Percentiles rank a stretch among this genome's conserved stretches.
Evolutionary conservation across 2,329 filamentous ascomycete genomes (phyloP).

Genomic region (Fusarium sp.): DNA sequence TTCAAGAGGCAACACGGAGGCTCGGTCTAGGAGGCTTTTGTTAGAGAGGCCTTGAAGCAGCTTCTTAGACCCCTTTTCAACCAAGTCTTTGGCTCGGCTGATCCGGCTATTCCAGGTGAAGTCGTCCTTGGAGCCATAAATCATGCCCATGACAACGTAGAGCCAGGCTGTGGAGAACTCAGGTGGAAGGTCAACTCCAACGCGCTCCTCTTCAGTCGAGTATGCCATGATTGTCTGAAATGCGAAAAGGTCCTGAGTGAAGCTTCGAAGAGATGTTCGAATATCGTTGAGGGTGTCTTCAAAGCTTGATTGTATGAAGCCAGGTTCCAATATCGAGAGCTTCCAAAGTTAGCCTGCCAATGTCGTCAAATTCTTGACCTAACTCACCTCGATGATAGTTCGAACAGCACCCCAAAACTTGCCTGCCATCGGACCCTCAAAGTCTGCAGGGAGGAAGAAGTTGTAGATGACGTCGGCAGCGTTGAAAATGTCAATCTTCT

Average conservation of each 20-base stretch:
- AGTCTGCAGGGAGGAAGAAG: slow-evolving; percentile 55
- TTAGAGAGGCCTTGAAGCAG: slow-evolving; percentile 50
- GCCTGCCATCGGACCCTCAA: slow-evolving; percentile 51
- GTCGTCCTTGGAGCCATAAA: slow-evolving; percentile 41
- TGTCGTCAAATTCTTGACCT: background rate
- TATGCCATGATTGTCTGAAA: slow-evolving; percentile 47
- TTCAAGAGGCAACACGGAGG: slow-evolving; percentile 56
- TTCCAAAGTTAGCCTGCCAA: slow-evolving; percentile 21
- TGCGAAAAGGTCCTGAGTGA: slow-evolving; percentile 42
- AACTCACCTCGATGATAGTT: slow-evolving; percentile 45
- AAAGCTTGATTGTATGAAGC: background rate
- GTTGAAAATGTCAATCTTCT: slow-evolving; percentile 55
- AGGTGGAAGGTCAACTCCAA: slow-evolving; percentile 49
- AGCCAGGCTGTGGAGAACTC: slow-evolving; percentile 56
- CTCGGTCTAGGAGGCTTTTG: slow-evolving; percentile 49
- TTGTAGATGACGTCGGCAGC: slow-evolving; percentile 53
- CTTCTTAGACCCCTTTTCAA: slow-evolving; percentile 52
- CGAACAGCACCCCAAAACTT: slow-evolving; percentile 60
- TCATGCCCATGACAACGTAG: slow-evolving; percentile 53
- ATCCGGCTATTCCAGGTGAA: slow-evolving; percentile 47
- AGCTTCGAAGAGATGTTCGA: slow-evolving; percentile 34
- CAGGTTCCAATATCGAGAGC: slow-evolving; percentile 13
- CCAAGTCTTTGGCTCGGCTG: slow-evolving; percentile 43
- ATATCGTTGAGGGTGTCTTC: slow-evolving; percentile 24
- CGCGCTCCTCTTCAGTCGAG: slow-evolving; percentile 43